Evolutionary conservation across 2,329 filamentous ascomycete genomes (phyloP), one percentile per base, ranked within the genome.

Genomic region (Ascochyta clinopodiicola): DNA sequence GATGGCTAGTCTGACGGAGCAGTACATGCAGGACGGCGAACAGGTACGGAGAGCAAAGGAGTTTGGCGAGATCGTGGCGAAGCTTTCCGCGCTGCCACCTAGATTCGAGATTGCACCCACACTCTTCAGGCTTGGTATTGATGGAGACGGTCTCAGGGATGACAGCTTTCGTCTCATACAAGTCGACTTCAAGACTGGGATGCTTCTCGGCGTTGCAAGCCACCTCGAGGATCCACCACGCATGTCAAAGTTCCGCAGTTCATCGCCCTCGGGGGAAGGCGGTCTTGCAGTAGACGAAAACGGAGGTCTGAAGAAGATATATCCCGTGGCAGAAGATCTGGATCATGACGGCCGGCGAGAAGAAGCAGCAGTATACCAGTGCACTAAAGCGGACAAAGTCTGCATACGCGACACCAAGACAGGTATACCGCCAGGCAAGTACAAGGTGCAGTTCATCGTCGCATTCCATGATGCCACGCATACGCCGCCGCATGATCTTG

Each of bases 181-280:
- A 46, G 61, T 77, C 10, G 75, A 76, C 44, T 76, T 76, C 60
- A 76, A 75, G 56, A 76, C 71, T 0, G 74, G 74, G 0, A 60
- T 73, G 56, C 67, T 69, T 2, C 52, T 74, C 0, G 72, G 71
- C 35, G 51, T 69, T 1, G 43, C 53, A 7, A 46, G 57, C 4
- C 49, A 61, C 3, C 57, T 71, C 0, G 63, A 62, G 19, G 63
- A 73, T n/a, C 13, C 64, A 17, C 63, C 68, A 0, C 57, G 55
- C 32, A 63, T 72, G 59, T 55, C 47, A 0, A 51, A 64, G 34
- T 64, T 66, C 57, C 66, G 71, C 43, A 62, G 56, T 4, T 54
- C 58, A 0, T 70, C 68, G 6, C 73, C 74, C 0, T 67, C 62
- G 0, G 73, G 72, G 15, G 67, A 74, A 39, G 62, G 66, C 43